phyloP scores from a whole-genome alignment of 2,329 filamentous ascomycete genomes.

The Hypoxylon sp. region DNA sequence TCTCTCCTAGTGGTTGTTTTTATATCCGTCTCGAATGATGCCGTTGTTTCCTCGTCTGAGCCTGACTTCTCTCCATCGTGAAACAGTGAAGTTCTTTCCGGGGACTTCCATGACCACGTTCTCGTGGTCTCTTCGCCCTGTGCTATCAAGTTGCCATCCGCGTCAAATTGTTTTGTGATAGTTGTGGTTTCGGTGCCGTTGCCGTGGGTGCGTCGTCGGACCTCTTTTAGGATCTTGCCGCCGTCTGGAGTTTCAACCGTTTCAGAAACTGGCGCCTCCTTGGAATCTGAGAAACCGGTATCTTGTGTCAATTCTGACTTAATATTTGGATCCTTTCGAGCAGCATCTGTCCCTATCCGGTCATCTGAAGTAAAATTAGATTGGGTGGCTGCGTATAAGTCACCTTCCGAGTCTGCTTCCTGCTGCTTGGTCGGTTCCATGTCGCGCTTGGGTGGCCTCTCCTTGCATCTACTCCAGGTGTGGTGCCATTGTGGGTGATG shows the following conservation, averaged over 20 bases:
- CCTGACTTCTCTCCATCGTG: not conserved
- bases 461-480: slow-evolving; percentile 1
- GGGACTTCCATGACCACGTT: slow-evolving; percentile 36
- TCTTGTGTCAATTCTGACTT: slow-evolving; percentile 1
- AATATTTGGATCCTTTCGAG: not conserved
- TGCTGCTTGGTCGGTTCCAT: slow-evolving; percentile 13
- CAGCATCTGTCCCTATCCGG: not conserved
- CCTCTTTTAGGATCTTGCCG: slow-evolving; percentile 42
- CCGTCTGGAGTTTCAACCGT: slow-evolving; percentile 43
- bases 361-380: slow-evolving; percentile 28
- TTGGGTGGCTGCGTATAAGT: slow-evolving; percentile 33
- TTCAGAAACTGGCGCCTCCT: slow-evolving; percentile 21
- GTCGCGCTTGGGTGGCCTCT: not conserved
- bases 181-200: slow-evolving; percentile 36
- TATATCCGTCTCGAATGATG: slow-evolving; percentile 13
- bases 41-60: slow-evolving; percentile 1
- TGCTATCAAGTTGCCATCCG: slow-evolving; percentile 43
- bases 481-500: not conserved
- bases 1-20: slow-evolving; percentile 4
- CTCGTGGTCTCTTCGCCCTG: slow-evolving; percentile 31
- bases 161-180: slow-evolving; percentile 39
- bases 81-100: slow-evolving; percentile 1
- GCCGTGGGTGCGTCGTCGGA: slow-evolving; percentile 24
- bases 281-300: not conserved
- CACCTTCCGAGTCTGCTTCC: slow-evolving; percentile 36